Base-by-base conservation (phyloP, 2,329 filamentous ascomycete genomes). In the Didymella segeticola region DNA sequence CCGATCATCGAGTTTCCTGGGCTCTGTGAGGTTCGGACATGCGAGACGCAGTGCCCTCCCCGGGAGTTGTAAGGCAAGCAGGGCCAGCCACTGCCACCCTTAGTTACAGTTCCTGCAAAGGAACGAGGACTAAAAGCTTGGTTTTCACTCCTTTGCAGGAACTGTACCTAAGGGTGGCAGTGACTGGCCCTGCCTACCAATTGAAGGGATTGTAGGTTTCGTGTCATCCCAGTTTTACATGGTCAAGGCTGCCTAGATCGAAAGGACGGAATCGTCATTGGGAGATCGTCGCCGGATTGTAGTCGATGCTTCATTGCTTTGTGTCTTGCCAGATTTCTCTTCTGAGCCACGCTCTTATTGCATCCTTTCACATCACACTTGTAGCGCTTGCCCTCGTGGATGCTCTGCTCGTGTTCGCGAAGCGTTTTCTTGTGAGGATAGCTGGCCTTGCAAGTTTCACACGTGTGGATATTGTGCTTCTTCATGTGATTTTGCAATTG, bases 301-400 rank as follows among this genome's bases (percentile, higher is more conserved):
- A 26, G 7, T n/a, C 37, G 2, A 17, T 29, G 38, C 15, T 20
- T 42, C 2, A 29, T 29, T 14, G 30, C 23, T 23, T 50, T 57
- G 30, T 60, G 57, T 42, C 57, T 41, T 30, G 23, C 30, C 5
- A 60, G 10, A 22, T 57, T 57, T 31, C 55, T 60, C 43, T 53
- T 57, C 5, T 60, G 50, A 10, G 49, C 50, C 22, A 54, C 22
- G 15, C 19, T 47, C 5, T 37, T 17, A 2, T 10, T 26, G 22
- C 57, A 60, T 5, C 50, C 50, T 23, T 12, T 6, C 4, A 53
- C 10, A 17, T 60, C 23, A 26, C 57, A 57, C 3, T 8, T 6
- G 31, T 49, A 60, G 22, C 47, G 37, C 9, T 39, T 33, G 9
- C 30, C 26, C 2, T 47, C 17, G 17, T 57, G 57, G 17, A 49